Evolutionary conservation across 768 basidiomycete species (phyloP).

Genomic region (Termitomyces sp.): DNA sequence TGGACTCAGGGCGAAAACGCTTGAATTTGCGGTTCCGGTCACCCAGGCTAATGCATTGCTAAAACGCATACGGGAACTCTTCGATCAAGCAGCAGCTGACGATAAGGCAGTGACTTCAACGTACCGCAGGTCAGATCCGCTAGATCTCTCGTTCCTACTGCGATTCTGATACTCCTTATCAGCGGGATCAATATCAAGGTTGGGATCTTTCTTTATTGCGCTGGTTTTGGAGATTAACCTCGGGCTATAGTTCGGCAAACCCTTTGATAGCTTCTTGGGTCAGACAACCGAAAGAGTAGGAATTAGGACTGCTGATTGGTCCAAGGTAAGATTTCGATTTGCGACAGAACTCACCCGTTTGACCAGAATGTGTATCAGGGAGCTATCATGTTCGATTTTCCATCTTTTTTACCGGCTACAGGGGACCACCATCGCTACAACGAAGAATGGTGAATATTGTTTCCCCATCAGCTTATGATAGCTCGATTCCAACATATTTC

Average conservation of each 20-base stretch:
- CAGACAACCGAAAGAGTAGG: conserved; percentile 27
- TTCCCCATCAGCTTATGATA: not conserved
- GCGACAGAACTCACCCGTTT: not conserved
- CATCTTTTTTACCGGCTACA: conserved; percentile 24
- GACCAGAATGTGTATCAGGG: conserved; percentile 15
- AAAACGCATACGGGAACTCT: conserved; percentile 24
- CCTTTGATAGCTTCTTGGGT: conserved; percentile 30
- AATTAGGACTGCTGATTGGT: conserved; percentile 28
- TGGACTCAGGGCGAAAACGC: conserved; percentile 25
- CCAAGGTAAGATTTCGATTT: conserved; percentile 19
- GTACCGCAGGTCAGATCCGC: conserved; percentile 22
- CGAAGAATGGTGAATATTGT: conserved; percentile 22
- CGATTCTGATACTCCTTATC: not conserved
- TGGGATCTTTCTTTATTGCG: not conserved
- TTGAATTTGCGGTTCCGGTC: conserved; percentile 29
- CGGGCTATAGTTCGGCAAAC: conserved; percentile 23
- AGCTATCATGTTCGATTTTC: conserved; percentile 34
- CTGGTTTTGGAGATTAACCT: not conserved
- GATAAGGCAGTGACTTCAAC: conserved; percentile 30
- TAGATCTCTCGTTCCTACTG: too few relatives aligned
- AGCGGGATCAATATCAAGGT: conserved; percentile 2
- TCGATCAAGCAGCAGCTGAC: conserved; percentile 26
- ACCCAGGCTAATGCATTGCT: conserved; percentile 24
- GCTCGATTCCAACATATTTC: not conserved
- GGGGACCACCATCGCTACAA: conserved; percentile 29